phyloP scores from a whole-genome alignment of 352 stramenopile genomes.

The Pythium vanterpoolii region DNA sequence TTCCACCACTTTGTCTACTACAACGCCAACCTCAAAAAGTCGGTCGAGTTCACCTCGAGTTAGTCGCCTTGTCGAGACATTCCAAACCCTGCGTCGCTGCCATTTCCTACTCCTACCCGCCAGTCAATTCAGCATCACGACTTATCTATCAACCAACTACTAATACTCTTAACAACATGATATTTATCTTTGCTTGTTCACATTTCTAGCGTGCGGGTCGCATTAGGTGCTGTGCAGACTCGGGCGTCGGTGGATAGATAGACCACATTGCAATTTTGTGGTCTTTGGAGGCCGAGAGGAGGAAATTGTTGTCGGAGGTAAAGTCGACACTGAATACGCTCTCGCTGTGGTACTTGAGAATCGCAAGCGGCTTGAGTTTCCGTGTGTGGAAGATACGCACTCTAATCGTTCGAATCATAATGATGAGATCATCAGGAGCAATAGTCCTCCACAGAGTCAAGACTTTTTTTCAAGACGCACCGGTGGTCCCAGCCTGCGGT shows the following conservation, averaged over 20 bases:
- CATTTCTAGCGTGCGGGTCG: conserved; percentile 24
- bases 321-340: conserved; percentile 76
- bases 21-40: conserved; percentile 86
- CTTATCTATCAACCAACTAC: neutral
- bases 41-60: conserved; percentile 73
- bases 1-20: conserved; percentile 89
- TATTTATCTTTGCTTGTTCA: neutral
- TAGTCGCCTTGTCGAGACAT: too few relatives aligned
- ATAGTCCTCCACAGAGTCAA: too few relatives aligned
- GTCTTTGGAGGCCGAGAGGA: conserved; percentile 78
- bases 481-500: conserved; percentile 78
- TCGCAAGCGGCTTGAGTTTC: conserved; percentile 72
- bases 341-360: conserved; percentile 78
- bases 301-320: conserved; percentile 48
- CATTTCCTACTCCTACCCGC: too few relatives aligned
- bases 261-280: conserved; percentile 76
- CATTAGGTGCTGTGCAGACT: conserved; percentile 24
- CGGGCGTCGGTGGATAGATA: conserved; percentile 47
- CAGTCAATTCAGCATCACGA: conserved; percentile 4
- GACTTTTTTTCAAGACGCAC: conserved; percentile 9
- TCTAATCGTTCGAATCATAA: conserved; percentile 8
- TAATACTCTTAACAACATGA: neutral
- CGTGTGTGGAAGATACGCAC: conserved; percentile 69
- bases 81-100: too few relatives aligned
- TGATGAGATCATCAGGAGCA: neutral